phyloP scores from a whole-genome alignment of 805 yeast genomes.

The Yarrowia sp. region DNA sequence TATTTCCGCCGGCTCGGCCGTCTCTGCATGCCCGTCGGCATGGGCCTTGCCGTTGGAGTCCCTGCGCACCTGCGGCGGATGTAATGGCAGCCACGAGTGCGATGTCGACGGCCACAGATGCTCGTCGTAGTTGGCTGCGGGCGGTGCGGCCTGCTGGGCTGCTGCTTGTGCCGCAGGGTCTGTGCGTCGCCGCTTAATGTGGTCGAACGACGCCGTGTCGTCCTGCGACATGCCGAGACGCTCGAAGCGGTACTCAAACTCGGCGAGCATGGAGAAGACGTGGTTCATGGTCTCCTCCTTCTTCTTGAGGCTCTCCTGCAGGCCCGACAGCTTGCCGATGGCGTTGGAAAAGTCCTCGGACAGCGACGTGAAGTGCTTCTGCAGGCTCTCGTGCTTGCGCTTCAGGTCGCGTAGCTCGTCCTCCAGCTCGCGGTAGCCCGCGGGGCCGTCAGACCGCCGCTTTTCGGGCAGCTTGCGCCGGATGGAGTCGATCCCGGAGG shows the following conservation, averaged over 20 bases:
- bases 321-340: not conserved
- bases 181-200: not conserved
- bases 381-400: conserved; percentile 20
- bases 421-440: conserved; percentile 20
- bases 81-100: conserved; percentile 9
- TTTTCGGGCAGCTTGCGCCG: conserved; percentile 68
- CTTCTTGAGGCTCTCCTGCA: conserved; percentile 25
- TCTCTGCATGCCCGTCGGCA: not conserved
- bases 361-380: conserved; percentile 17
- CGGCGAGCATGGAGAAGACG: conserved; percentile 19
- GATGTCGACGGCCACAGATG: conserved; percentile 2
- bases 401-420: conserved; percentile 18
- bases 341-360: conserved; percentile 18
- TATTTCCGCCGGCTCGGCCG: not conserved
- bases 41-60: conserved; percentile 6
- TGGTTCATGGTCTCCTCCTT: conserved; percentile 27
- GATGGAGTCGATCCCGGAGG: conserved; percentile 79
- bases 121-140: not conserved
- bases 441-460: conserved; percentile 28
- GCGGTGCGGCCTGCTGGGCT: not conserved
- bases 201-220: conserved; percentile 11
- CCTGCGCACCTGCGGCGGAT: not conserved
- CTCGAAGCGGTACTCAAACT: conserved; percentile 23
- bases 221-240: conserved; percentile 12
- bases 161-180: not conserved